phyloP scores from a whole-genome alignment of 2,329 filamentous ascomycete genomes.

The Neofusicoccum umdonicola region DNA sequence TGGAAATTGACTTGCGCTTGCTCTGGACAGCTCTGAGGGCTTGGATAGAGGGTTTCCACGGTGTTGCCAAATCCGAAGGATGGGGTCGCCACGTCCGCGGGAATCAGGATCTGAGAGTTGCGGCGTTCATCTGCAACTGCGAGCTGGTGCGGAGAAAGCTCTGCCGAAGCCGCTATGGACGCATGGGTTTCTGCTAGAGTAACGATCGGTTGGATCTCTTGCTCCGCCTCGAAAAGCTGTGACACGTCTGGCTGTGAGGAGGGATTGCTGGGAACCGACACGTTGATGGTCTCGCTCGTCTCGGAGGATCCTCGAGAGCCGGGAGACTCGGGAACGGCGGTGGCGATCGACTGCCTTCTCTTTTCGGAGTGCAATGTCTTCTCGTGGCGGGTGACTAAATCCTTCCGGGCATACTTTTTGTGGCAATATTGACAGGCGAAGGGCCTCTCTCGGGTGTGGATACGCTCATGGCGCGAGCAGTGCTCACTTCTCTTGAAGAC shows the following conservation, averaged over 20 bases:
- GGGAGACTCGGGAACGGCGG: neutral
- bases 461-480: constrained; percentile 35
- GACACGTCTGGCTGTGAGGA: neutral
- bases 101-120: neutral
- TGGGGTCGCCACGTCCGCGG: neutral
- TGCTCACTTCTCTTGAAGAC: constrained; percentile 37
- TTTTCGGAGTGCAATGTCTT: constrained; percentile 30
- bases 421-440: constrained; percentile 35
- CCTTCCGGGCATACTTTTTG: constrained; percentile 35
- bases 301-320: neutral
- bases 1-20: neutral
- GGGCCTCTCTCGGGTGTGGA: constrained; percentile 34
- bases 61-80: neutral
- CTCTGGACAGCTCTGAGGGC: constrained; percentile 13
- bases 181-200: neutral
- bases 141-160: neutral
- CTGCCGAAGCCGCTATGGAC: neutral
- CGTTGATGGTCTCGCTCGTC: constrained; percentile 7
- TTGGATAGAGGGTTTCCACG: constrained; percentile 8
- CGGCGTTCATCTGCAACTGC: neutral
- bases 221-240: neutral
- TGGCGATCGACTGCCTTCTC: constrained; percentile 9
- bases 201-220: neutral
- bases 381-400: constrained; percentile 37
- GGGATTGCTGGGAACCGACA: neutral